These are phyloP conservation scores for Corynespora cassiicola DNA, from an alignment of 2,329 filamentous ascomycete genomes.

Conservation along the genomic window DNA sequence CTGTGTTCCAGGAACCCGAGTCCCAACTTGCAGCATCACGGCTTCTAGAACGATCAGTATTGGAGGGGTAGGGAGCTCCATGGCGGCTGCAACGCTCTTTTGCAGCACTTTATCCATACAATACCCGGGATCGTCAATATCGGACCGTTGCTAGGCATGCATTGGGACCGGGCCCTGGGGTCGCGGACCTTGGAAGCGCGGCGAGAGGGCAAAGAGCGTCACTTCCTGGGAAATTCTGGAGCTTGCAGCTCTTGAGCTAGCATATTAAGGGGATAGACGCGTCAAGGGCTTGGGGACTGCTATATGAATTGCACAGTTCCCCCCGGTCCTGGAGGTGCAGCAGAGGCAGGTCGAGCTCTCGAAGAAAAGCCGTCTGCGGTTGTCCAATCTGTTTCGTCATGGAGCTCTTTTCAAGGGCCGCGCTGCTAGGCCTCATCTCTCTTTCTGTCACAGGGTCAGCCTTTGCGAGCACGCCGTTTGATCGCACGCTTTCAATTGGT, in stretches of 20 bases:
- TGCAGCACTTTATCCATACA: conserved; percentile 37
- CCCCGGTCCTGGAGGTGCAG: too few species aligned
- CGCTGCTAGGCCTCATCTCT: conserved; percentile 31
- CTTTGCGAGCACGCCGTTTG: conserved; percentile 47
- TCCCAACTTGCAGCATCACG: too few species aligned
- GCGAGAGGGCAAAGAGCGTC: too few species aligned
- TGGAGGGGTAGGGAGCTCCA: too few species aligned
- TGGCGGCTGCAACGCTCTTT: too few species aligned
- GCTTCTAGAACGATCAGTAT: too few species aligned
- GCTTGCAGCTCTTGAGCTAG: conserved; percentile 13
- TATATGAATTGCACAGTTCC: conserved; percentile 3
- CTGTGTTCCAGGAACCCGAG: too few species aligned
- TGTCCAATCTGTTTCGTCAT: conserved; percentile 17
- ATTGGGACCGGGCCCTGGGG: conserved; percentile 3
- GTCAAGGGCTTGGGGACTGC: conserved; percentile 9
- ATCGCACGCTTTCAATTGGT: conserved; percentile 58
- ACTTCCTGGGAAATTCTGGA: conserved; percentile 4
- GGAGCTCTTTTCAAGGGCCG: conserved; percentile 36
- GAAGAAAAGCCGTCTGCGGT: conserved; percentile 1
- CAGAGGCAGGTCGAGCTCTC: conserved; percentile 16
- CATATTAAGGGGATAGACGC: conserved; percentile 24
- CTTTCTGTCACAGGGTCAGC: conserved; percentile 25
- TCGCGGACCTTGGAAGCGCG: conserved; percentile 9
- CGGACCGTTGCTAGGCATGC: conserved; percentile 21
- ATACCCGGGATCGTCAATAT: conserved; percentile 38